A percentile compares a stretch with the other conserved stretches of the same genome.
Conservation (phyloP, 108 stramenopile species). For the Nitzschia sp. region DNA sequence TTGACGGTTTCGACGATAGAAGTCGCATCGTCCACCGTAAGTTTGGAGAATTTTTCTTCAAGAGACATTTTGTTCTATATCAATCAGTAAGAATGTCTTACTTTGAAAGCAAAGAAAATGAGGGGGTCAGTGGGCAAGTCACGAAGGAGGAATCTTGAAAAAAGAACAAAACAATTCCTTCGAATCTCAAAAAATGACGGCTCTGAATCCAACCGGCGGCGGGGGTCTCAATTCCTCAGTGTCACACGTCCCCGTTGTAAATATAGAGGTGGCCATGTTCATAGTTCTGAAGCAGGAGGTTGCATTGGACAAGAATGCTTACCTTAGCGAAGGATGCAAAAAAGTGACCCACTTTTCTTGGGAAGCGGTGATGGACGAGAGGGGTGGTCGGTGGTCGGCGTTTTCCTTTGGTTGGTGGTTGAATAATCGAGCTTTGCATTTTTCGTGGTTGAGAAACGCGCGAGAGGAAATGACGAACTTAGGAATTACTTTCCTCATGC, state of each 20-base stretch:
- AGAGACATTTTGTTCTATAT: conserved; percentile 59
- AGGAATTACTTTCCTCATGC: neutral
- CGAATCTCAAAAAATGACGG: neutral
- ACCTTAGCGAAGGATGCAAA: conserved; percentile 9
- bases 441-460: conserved; percentile 11
- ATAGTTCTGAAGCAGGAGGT: neutral
- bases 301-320: neutral
- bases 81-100: neutral
- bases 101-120: neutral
- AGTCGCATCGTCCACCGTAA: conserved; percentile 80
- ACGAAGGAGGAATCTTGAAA: neutral
- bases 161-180: neutral
- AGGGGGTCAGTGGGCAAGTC: neutral
- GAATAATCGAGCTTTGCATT: neutral
- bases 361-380: neutral
- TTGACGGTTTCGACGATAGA: conserved; percentile 78
- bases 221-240: no score
- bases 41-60: conserved; percentile 74
- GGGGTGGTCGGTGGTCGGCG: conserved; percentile 4
- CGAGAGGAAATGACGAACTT: neutral
- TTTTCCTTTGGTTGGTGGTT: neutral
- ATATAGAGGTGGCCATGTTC: no score
- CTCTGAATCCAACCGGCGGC: no score
- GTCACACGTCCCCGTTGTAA: no score
- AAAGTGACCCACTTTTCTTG: neutral